Base-by-base conservation (phyloP, 208 protist genomes). In the Acanthamoeba royreba region DNA sequence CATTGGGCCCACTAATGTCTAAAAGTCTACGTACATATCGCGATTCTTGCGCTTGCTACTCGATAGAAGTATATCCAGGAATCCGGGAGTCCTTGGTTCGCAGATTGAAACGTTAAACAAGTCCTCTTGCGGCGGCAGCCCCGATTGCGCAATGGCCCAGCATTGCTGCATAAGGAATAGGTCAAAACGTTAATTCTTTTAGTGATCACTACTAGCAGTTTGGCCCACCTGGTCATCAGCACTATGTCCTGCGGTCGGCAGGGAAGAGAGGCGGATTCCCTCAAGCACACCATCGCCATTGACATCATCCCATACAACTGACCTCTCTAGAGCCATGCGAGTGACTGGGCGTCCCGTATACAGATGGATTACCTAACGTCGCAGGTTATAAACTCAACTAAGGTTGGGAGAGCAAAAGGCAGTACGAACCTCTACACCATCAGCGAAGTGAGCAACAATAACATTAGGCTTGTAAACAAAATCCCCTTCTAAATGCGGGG, bases 41-140 rank as follows among this genome's bases (percentile, higher is more conserved):
- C 72, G 72, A 9, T 25, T 40, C 72, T 53, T 83, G 31, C 69
- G 69, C 72, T 53, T 83, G 72, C 9, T 2, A 43, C 11, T 83
- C 43, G 38, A 53, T 3, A 43, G 46, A 31, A 83, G 72, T 22
- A 83, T 22, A 8, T 83, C 81, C 11, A 89, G 53, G 81, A 89
- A 93, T 38, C 66, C 81, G 15, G 25, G 19, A 3, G 13, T 2
- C 42, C 31, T 35, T 15, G 66, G 45, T 35, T 93, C 35, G 83
- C 95, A 96, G 42, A 96, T 96, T 13, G 74, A 88, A 38, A 49
- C 31, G 45, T 93, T 88, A 47, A 95, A 96, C 35, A 96, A 42
- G n/a, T 72, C 43, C 52, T 96, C 93, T 35, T 63, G 31, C 28
- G 85, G 74, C 43, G 95, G 95, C 42, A 95, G 13, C 25, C 95